A percentile compares a stretch with the other conserved stretches of the same genome.
phyloP scores from a whole-genome alignment of 2,329 filamentous ascomycete genomes.

The Colletotrichum sp. region DNA sequence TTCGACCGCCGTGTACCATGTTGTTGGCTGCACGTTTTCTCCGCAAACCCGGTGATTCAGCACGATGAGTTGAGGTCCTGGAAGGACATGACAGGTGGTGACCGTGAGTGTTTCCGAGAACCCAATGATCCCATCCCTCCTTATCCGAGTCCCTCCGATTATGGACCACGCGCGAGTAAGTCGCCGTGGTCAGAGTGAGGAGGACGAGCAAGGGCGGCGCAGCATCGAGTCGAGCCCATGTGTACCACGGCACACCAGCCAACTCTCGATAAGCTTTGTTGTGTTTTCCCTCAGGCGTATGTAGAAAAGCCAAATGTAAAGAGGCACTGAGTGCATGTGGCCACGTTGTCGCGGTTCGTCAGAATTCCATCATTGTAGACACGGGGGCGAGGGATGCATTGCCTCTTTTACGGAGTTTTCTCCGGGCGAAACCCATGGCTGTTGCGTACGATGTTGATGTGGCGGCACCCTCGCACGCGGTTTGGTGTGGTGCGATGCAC shows the following conservation, averaged over 20 bases:
- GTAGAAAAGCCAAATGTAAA: background rate
- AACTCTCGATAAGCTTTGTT: background rate
- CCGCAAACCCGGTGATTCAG: background rate
- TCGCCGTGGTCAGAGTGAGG: background rate
- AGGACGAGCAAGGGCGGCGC: background rate
- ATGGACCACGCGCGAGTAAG: background rate
- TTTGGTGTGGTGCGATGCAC: background rate
- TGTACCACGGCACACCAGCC: background rate
- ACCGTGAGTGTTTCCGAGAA: background rate
- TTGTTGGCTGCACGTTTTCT: background rate
- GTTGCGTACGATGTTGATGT: background rate
- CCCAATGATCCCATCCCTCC: background rate
- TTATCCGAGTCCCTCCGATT: background rate
- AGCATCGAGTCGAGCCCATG: background rate
- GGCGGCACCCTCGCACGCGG: background rate
- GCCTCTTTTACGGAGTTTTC: conserved; percentile 1
- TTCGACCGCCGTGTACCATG: background rate
- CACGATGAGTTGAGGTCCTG: background rate
- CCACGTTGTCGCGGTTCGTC: background rate
- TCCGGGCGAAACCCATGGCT: background rate
- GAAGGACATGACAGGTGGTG: background rate
- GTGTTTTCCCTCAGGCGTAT: background rate
- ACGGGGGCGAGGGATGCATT: background rate
- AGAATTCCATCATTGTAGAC: background rate
- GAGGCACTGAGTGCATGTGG: background rate